A percentile compares a stretch with the other conserved stretches of the same genome.
These are phyloP conservation scores for Alisma plantagoaquatica DNA, from an alignment of 106 monocot genomes.

Conservation along the genomic window DNA sequence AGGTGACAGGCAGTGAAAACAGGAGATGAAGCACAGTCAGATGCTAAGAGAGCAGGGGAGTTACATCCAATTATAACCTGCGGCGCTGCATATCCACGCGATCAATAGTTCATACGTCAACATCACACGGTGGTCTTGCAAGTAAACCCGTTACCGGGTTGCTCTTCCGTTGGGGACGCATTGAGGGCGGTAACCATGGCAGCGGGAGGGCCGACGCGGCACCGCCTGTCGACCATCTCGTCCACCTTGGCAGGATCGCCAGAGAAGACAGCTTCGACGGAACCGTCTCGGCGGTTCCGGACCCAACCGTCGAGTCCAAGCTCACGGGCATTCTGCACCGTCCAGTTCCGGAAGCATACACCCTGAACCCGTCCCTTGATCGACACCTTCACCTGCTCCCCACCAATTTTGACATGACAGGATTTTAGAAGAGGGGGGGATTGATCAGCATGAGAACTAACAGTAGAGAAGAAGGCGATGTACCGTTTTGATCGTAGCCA, in stretches of 20 bases:
- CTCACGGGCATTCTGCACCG: conserved; percentile 52
- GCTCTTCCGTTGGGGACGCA: conserved; percentile 23
- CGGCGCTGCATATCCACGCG: too few relatives aligned
- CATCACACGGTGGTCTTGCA: conserved; percentile 6
- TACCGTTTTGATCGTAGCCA: too few relatives aligned
- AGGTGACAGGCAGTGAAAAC: too few relatives aligned
- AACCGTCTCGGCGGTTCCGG: conserved; percentile 74
- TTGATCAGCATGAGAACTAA: too few relatives aligned
- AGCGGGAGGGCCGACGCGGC: conserved; percentile 54
- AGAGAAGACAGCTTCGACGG: conserved; percentile 86
- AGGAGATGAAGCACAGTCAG: too few relatives aligned
- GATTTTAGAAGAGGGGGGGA: too few relatives aligned
- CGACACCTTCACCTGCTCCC: conserved; percentile 39
- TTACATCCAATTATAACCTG: too few relatives aligned
- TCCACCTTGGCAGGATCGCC: conserved; percentile 39
- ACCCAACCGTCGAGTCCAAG: conserved; percentile 84
- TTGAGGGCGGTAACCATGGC: conserved; percentile 53
- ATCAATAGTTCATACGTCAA: too few relatives aligned
- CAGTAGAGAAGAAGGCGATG: too few relatives aligned
- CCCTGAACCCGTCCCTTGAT: conserved; percentile 83
- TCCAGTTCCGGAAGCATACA: conserved; percentile 80
- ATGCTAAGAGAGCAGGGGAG: too few relatives aligned
- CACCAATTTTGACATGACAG: too few relatives aligned
- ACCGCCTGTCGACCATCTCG: conserved; percentile 62
- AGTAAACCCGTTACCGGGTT: conserved; percentile 12